phyloP scores from a whole-genome alignment of 495 filamentous ascomycete genomes.

The Penicillium turbatum region DNA sequence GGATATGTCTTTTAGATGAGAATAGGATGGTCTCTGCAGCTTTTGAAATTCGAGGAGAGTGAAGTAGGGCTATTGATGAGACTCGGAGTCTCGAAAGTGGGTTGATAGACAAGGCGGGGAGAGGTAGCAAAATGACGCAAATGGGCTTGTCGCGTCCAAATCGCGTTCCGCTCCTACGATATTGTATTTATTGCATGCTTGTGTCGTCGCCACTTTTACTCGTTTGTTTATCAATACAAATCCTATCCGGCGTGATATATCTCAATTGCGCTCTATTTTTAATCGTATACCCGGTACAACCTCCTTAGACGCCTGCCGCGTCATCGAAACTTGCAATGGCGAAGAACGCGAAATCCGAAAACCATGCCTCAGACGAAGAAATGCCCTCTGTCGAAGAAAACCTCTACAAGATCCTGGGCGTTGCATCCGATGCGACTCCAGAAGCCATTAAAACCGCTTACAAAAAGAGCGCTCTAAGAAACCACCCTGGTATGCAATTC shows the following conservation, averaged over 20 bases:
- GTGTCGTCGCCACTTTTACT: not conserved
- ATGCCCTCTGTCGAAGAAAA: slow-evolving; percentile 57
- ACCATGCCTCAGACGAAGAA: slow-evolving; percentile 18
- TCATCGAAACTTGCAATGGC: slow-evolving; percentile 12
- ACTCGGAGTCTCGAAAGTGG: slow-evolving; percentile 2
- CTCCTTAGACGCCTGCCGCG: not conserved
- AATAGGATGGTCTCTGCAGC: not conserved
- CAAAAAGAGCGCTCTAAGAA: slow-evolving; percentile 78
- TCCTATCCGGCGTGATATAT: not conserved
- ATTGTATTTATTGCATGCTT: not conserved
- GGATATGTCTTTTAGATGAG: not conserved
- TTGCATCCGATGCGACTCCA: slow-evolving; percentile 64
- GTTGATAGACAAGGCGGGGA: slow-evolving; percentile 15
- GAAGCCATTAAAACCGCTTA: slow-evolving; percentile 92
- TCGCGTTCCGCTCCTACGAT: slow-evolving; percentile 16
- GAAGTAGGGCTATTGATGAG: not conserved
- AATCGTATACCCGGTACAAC: not conserved
- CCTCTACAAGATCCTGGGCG: slow-evolving; percentile 83
- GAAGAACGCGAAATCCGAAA: slow-evolving; percentile 14
- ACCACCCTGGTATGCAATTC: slow-evolving; percentile 73
- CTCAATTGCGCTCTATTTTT: not conserved
- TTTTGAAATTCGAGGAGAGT: not conserved
- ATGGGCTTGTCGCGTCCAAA: slow-evolving; percentile 19
- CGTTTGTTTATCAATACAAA: not conserved
- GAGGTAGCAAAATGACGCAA: slow-evolving; percentile 25